These are phyloP conservation scores for Pleurotus tuber-regium DNA, from an alignment of 768 basidiomycete genomes.

Conservation along the genomic window DNA sequence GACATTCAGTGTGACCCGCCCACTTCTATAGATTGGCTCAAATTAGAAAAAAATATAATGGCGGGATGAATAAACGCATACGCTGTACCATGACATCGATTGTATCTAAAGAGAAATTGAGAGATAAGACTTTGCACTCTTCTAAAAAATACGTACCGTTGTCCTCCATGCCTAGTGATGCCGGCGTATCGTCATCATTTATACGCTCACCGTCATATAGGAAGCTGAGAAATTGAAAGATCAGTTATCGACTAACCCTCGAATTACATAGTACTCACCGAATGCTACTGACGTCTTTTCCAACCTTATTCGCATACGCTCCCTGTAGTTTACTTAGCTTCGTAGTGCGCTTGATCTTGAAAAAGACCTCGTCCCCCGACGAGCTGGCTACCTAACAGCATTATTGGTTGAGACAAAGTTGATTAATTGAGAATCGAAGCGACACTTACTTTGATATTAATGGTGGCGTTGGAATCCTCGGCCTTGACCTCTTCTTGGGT, in stretches of 20 bases:
- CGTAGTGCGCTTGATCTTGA: conserved; percentile 95
- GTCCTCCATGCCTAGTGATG: conserved; percentile 84
- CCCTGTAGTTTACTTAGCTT: conserved; percentile 90
- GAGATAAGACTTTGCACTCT: conserved; percentile 1
- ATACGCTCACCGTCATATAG: conserved; percentile 89
- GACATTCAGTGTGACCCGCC: too few species aligned
- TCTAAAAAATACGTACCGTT: conserved; percentile 51
- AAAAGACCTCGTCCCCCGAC: conserved; percentile 86
- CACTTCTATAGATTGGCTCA: too few species aligned
- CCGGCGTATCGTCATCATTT: conserved; percentile 85
- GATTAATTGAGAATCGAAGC: neutral
- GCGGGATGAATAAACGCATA: too few species aligned
- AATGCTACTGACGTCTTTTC: conserved; percentile 84
- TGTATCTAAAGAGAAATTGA: conserved; percentile 51
- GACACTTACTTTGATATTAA: conserved; percentile 69
- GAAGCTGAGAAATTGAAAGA: conserved; percentile 52
- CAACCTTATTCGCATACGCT: conserved; percentile 90
- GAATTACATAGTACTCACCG: conserved; percentile 54
- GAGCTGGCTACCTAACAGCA: conserved; percentile 65
- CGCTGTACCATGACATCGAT: conserved; percentile 98
- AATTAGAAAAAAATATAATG: too few species aligned
- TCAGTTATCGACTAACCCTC: neutral
- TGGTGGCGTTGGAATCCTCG: conserved; percentile 61
- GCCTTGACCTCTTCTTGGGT: conserved; percentile 46
- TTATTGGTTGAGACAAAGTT: conserved; percentile 6